Evolutionary conservation across 192 early-diverging fungal genomes (phyloP).

Genomic region (Coemansia sp.): DNA sequence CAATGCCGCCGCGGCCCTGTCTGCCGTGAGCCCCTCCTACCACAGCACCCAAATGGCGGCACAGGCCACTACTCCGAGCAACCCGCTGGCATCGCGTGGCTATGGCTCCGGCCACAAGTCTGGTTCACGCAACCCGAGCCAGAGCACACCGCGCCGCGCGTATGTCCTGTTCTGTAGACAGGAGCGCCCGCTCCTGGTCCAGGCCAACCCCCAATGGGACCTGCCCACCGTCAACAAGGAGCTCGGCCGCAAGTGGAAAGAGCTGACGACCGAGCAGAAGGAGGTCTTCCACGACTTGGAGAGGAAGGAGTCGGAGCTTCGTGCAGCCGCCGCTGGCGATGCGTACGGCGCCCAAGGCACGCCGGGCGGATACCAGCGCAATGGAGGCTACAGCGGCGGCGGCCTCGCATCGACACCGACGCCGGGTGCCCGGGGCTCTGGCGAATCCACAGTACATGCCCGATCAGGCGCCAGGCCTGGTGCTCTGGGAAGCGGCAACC

Average conservation of each 20-base stretch:
- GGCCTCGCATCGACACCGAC: slow-evolving; percentile 1
- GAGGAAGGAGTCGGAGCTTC: slow-evolving; percentile 32
- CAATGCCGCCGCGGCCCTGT: neutral
- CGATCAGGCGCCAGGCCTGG: slow-evolving; percentile 9
- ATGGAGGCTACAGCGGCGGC: slow-evolving; percentile 13
- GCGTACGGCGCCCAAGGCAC: neutral
- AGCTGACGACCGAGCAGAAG: slow-evolving; percentile 23
- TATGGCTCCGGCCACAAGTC: slow-evolving; percentile 9
- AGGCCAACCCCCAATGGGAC: slow-evolving; percentile 40
- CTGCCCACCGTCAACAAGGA: slow-evolving; percentile 49
- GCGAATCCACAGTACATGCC: neutral
- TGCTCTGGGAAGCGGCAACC: slow-evolving; percentile 12
- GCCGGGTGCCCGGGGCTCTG: neutral
- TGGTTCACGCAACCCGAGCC: slow-evolving; percentile 7
- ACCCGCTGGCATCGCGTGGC: neutral
- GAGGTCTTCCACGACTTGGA: slow-evolving; percentile 38
- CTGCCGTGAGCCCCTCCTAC: neutral
- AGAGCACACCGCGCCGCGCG: slow-evolving; percentile 43
- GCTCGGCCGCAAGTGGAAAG: slow-evolving; percentile 48
- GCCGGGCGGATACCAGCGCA: slow-evolving; percentile 17
- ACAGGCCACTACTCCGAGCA: neutral
- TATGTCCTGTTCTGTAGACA: slow-evolving; percentile 46
- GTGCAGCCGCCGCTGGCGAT: slow-evolving; percentile 2
- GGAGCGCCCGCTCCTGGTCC: slow-evolving; percentile 32
- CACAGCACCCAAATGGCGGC: neutral